A percentile compares a stretch with the other conserved stretches of the same genome.
phyloP scores from a whole-genome alignment of 371 early-diverging fungal genomes.

The Haplosporangium sp. region DNA sequence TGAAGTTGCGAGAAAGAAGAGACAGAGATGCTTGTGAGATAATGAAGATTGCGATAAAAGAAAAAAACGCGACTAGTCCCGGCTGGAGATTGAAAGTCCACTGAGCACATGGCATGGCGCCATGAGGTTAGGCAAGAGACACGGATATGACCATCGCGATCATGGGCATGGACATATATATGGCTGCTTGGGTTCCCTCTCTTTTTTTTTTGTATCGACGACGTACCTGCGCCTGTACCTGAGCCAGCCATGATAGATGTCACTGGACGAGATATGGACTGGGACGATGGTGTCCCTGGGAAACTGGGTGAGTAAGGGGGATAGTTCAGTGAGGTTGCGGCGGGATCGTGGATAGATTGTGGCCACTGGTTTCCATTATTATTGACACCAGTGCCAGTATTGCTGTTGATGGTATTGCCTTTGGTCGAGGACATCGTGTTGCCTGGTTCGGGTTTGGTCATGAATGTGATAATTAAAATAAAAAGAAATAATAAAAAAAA shows the following conservation, averaged over 20 bases:
- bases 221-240: conserved; percentile 25
- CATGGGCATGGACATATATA: neutral
- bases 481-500: neutral
- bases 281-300: conserved; percentile 21
- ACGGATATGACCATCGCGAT: no score
- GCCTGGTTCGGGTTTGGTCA: conserved; percentile 37
- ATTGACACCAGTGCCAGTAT: conserved; percentile 11
- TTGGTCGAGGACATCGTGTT: conserved; percentile 35
- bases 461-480: conserved; percentile 6
- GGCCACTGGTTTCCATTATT: conserved; percentile 31
- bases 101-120: neutral
- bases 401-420: conserved; percentile 17
- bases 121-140: neutral
- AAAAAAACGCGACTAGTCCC: neutral
- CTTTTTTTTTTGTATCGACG: neutral
- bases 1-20: neutral
- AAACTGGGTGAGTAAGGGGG: conserved; percentile 38
- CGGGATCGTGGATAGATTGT: conserved; percentile 42
- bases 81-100: conserved; percentile 7
- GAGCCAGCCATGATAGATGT: conserved; percentile 26
- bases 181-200: neutral
- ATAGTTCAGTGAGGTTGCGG: conserved; percentile 28
- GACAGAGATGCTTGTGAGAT: conserved; percentile 4
- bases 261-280: conserved; percentile 13
- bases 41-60: neutral